Evolutionary conservation across 2,329 filamentous ascomycete species (phyloP), one percentile per base, ranked within the genome.

Genomic region (Epichloe brachyelytri): DNA sequence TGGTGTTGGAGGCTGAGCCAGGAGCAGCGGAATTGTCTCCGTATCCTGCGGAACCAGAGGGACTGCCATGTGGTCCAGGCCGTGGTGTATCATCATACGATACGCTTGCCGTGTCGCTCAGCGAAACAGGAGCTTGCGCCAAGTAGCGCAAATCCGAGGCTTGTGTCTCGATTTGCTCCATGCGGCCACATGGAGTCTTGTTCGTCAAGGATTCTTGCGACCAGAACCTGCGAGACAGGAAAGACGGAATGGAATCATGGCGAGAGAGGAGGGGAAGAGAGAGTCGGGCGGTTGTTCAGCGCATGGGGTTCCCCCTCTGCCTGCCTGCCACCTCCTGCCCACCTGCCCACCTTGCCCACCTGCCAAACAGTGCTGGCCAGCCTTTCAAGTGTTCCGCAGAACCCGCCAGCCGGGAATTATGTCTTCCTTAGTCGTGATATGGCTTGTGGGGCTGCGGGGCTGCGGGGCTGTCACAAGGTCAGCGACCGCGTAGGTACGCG

Each of bases 151-250:
- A 64, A 66, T 78, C 75, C 62, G 70, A 74, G 55, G 71, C 74
- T 65, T 78, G 75, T 52, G 68, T 71, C 60, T 77, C 73, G 57
- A 78, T 72, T 62, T 73, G 74, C 60, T 78, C 74, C 75, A 78
- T 78, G 51, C 19, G 44, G 33, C 38, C 48, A 44, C 51, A 50
- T 48, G 26, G 49, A 34, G 37, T 37, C 7, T n/a, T 44, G 48
- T 39, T 38, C 8, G 36, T 40, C 48, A 17, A 19, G 19, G 39
- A 39, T 33, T 39, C 12, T 40, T 43, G 7, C 30, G 38, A 43
- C 20, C 33, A 10, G 30, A 43, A 14, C 22, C 47, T 33, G 30
- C 33, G 30, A 11, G 17, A 49, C 26, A 34, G n/a, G 14, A 30
- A 20, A 39, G 36, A 30, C 46, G 46, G 36, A 37, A 40, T 19